These are phyloP conservation scores for Dispira parvispora DNA, from an alignment of 192 early-diverging fungal genomes.

Conservation along the genomic window DNA sequence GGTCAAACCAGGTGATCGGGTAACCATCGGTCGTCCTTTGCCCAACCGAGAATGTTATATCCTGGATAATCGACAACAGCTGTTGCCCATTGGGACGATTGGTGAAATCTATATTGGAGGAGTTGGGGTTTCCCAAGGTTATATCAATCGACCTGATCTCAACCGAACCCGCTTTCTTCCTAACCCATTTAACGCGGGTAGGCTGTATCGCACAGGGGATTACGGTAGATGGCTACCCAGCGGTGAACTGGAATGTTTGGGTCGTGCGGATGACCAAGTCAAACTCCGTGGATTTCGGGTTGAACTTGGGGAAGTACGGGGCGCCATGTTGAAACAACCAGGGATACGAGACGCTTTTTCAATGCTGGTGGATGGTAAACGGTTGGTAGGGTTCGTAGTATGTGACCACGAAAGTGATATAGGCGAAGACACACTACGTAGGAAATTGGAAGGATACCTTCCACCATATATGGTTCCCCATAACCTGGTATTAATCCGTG, in stretches of 20 bases:
- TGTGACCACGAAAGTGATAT: not conserved
- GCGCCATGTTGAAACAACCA: constrained; percentile 8
- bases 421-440: not conserved
- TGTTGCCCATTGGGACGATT: constrained; percentile 19
- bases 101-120: constrained; percentile 30
- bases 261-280: constrained; percentile 27
- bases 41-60: constrained; percentile 13
- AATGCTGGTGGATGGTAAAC: not conserved
- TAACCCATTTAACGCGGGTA: constrained; percentile 12
- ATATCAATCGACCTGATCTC: constrained; percentile 25
- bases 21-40: constrained; percentile 11
- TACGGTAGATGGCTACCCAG: not conserved
- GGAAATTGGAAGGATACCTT: not conserved
- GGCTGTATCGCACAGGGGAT: constrained; percentile 4
- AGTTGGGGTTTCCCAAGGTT: constrained; percentile 20
- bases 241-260: constrained; percentile 14
- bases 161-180: constrained; percentile 17
- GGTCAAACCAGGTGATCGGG: not conserved
- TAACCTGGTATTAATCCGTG: not conserved
- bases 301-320: constrained; percentile 23
- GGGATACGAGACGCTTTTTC: not conserved
- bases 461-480: not conserved
- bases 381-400: not conserved
- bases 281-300: constrained; percentile 32
- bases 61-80: constrained; percentile 11